A percentile compares a stretch with the other conserved stretches of the same genome.
Evolutionary conservation across 179 eudicot species (phyloP).

Genomic region (Actinidia polygama): DNA sequence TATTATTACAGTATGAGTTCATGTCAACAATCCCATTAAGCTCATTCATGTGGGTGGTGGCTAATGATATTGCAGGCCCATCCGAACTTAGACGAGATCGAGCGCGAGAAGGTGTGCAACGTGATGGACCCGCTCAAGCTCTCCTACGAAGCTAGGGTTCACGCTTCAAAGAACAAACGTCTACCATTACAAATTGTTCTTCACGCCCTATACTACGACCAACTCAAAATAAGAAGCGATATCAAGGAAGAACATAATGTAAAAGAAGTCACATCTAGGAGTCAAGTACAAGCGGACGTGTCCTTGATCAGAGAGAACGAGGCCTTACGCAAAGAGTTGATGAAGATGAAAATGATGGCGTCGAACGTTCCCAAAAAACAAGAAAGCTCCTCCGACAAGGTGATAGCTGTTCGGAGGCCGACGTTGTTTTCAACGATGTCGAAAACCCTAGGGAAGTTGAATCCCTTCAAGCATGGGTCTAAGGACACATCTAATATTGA

Average conservation of each 20-base stretch:
- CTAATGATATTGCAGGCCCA: conserved; percentile 57
- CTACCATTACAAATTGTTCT: conserved; percentile 87
- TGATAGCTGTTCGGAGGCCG: conserved; percentile 32
- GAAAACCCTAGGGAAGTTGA: conserved; percentile 81
- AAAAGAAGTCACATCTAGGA: conserved; percentile 42
- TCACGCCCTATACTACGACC: conserved; percentile 91
- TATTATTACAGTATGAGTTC: not conserved
- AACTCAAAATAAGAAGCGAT: conserved; percentile 77
- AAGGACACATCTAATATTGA: conserved; percentile 82
- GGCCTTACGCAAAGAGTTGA: conserved; percentile 59
- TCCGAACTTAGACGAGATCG: conserved; percentile 90
- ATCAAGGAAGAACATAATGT: conserved; percentile 20
- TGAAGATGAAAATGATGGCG: conserved; percentile 86
- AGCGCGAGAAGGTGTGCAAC: conserved; percentile 90
- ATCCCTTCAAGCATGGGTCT: conserved; percentile 93
- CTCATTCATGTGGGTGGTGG: no score
- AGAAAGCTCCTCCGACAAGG: conserved; percentile 33
- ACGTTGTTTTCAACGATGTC: conserved; percentile 91
- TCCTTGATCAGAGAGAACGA: conserved; percentile 80
- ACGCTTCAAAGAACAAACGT: conserved; percentile 95
- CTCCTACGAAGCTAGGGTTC: conserved; percentile 86
- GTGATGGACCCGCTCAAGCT: conserved; percentile 85
- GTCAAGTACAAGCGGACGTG: conserved; percentile 60
- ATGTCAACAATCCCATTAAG: no score
- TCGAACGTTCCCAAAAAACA: conserved; percentile 47